These are phyloP conservation scores for Sarocladiaceae sp. DNA, from an alignment of 2,329 filamentous ascomycete genomes.

Conservation along the genomic window DNA sequence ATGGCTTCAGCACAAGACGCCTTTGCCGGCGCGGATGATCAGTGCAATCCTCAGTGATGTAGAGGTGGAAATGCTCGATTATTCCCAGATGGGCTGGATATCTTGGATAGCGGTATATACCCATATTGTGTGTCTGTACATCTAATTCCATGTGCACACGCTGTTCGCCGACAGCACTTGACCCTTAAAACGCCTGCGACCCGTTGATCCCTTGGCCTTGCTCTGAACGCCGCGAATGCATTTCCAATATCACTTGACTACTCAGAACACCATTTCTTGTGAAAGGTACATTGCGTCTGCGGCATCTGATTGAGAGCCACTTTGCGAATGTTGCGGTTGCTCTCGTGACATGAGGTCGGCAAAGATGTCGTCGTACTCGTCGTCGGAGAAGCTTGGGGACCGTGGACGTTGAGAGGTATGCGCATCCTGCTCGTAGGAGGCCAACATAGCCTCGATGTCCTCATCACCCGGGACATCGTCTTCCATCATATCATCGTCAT, in stretches of 20 bases:
- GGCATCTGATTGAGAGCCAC: constrained; percentile 29
- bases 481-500: constrained; percentile 44
- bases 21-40: constrained; percentile 53
- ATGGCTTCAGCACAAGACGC: constrained; percentile 77
- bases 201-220: not conserved
- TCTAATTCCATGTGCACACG: constrained; percentile 19
- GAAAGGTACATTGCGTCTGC: constrained; percentile 3
- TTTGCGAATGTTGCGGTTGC: constrained; percentile 13
- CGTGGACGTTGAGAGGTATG: constrained; percentile 19
- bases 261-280: constrained; percentile 27
- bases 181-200: constrained; percentile 10
- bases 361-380: constrained; percentile 60
- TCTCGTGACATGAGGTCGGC: constrained; percentile 30
- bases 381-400: constrained; percentile 39
- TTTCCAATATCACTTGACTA: not conserved
- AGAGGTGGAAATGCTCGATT: constrained; percentile 18
- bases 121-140: constrained; percentile 15
- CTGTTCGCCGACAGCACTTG: constrained; percentile 4
- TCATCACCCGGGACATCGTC: constrained; percentile 42
- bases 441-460: constrained; percentile 52
- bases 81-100: constrained; percentile 15
- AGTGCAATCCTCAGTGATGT: constrained; percentile 59
- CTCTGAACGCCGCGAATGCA: constrained; percentile 6
- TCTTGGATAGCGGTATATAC: constrained; percentile 20
- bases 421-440: constrained; percentile 31